A percentile compares a stretch with the other conserved stretches of the same genome.
Conservation (phyloP, 768 basidiomycete species). For the Thelephora aurantiotincta region DNA sequence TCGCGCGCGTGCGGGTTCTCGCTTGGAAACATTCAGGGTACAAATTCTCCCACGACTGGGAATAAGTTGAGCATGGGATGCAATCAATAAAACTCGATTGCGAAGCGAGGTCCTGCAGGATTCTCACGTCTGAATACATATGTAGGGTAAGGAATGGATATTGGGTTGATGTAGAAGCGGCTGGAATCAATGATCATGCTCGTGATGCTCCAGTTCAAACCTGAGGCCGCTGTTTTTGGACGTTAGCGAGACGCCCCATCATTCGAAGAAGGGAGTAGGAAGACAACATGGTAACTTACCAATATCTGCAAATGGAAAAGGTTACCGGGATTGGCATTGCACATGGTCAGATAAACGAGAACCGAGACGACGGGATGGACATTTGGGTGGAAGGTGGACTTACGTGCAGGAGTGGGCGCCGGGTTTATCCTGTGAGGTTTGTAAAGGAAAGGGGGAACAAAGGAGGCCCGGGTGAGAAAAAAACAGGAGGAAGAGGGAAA, state of each 20-base stretch:
- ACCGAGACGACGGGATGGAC: not conserved
- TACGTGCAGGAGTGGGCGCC: slow-evolving; percentile 79
- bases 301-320: slow-evolving; percentile 22
- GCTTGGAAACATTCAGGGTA: too few relatives aligned
- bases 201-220: not conserved
- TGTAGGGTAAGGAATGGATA: too few relatives aligned
- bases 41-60: too few relatives aligned
- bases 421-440: slow-evolving; percentile 72
- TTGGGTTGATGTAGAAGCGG: too few relatives aligned
- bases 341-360: slow-evolving; percentile 1
- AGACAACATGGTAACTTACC: slow-evolving; percentile 18
- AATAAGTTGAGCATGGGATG: too few relatives aligned
- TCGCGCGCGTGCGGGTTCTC: too few relatives aligned
- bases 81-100: too few relatives aligned
- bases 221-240: slow-evolving; percentile 36
- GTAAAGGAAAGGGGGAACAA: not conserved
- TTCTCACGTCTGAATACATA: too few relatives aligned
- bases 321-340: not conserved
- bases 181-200: not conserved
- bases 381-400: slow-evolving; percentile 7
- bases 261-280: too few relatives aligned
- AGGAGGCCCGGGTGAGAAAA: not conserved
- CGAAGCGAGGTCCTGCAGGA: too few relatives aligned
- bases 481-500: not conserved
- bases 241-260: not conserved